Evolutionary conservation across 306 rosid species (phyloP), one percentile per base, ranked within the genome.

Genomic region (Lupinus albus): DNA sequence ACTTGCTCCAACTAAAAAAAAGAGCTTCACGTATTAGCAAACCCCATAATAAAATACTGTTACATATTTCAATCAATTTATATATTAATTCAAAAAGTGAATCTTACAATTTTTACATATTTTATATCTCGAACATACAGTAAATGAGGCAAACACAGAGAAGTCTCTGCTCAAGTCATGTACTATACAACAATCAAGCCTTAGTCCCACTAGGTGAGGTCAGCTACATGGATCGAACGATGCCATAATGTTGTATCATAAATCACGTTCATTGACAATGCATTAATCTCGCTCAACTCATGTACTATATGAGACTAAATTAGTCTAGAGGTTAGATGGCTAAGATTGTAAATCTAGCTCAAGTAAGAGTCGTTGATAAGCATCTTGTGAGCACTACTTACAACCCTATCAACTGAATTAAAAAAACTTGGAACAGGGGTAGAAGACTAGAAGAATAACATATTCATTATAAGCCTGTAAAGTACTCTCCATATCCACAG

Each of bases 91-190:
- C 11, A 16, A 12, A 12, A 45, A 11, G 76, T 38, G 25, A 44
- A 72, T 11, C 67, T 60, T 42, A 62, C 14, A 71, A 53, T 30
- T 25, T 28, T 8, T 44, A 64, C 10, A 46, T 64, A 46, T 13
- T 62, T 63, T 46, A 46, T 28, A 64, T 14, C 42, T 5, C 21
- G 47, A 25, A n/a, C 56, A 25, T 55, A 25, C 4, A 50, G 55
- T 48, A 14, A 21, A 16, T 3, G 25, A 16, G 11, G 51, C 77
- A 52, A 62, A 41, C 20, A 49, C 30, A 15, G 65, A 28, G 28
- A 30, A 63, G 38, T 58, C 28, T 44, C 49, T 15, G 25, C 61
- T 39, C 35, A 56, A 55, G 11, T 16, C 63, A 64, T 64, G 41
- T 15, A 48, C 35, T 30, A 45, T 42, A 18, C 35, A 56, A 55